Percentiles rank a stretch among this genome's conserved stretches.
phyloP scores from a whole-genome alignment of 1,284 basidiomycete species.

The Rhodotorula sp. region DNA sequence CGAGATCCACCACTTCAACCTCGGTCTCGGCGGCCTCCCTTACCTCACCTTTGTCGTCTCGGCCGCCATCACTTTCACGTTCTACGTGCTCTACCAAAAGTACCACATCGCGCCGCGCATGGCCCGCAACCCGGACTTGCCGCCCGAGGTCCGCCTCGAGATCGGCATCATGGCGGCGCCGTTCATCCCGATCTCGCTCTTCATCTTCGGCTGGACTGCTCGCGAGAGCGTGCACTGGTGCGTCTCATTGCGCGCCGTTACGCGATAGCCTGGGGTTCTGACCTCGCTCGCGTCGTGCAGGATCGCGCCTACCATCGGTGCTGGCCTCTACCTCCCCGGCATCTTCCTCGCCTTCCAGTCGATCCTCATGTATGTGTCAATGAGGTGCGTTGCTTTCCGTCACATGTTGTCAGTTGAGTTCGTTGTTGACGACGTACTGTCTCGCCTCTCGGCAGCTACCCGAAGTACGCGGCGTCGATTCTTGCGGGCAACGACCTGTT shows the following conservation, averaged over 20 bases:
- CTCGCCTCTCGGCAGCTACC: conserved; percentile 19
- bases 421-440: neutral
- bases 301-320: conserved; percentile 37
- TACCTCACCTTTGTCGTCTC: conserved; percentile 30
- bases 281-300: conserved; percentile 6
- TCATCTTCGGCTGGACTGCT: conserved; percentile 39
- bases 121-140: conserved; percentile 22
- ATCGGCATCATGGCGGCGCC: conserved; percentile 24
- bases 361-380: conserved; percentile 20
- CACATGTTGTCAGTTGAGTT: neutral
- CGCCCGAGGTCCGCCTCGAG: conserved; percentile 34
- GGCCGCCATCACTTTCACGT: conserved; percentile 25
- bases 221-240: conserved; percentile 10
- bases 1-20: conserved; percentile 26
- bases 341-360: conserved; percentile 29
- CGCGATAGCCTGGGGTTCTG: neutral
- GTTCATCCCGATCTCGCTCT: conserved; percentile 27
- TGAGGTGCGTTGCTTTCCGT: neutral
- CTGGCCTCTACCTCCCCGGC: conserved; percentile 23
- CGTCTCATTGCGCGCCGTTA: neutral
- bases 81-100: conserved; percentile 35
- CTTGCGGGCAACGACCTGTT: conserved; percentile 44
- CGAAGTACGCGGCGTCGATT: conserved; percentile 34
- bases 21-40: conserved; percentile 23
- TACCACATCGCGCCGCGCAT: conserved; percentile 23